Evolutionary conservation across 2,329 filamentous ascomycete genomes (phyloP).

Genomic region (Penicillium sp.): DNA sequence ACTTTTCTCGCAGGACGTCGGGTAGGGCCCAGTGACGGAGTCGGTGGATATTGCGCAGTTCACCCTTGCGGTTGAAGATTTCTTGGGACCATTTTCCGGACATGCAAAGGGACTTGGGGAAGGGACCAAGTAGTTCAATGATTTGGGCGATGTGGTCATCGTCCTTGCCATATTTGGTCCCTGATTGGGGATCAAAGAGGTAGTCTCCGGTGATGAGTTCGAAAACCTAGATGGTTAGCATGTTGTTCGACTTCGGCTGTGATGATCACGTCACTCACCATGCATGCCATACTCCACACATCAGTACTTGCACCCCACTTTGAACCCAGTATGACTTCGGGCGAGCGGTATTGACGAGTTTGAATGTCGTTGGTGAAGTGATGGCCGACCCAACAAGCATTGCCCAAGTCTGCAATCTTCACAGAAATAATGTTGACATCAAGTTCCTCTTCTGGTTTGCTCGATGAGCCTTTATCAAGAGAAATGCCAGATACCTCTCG

Average conservation of each 20-base stretch:
- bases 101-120: constrained; percentile 87
- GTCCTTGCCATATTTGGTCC: constrained; percentile 98
- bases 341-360: constrained; percentile 93
- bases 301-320: constrained; percentile 99
- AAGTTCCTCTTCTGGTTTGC: constrained; percentile 27
- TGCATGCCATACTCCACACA: constrained; percentile 98
- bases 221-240: constrained; percentile 65
- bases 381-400: constrained; percentile 97
- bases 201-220: constrained; percentile 98
- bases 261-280: constrained; percentile 61
- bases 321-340: constrained; percentile 91
- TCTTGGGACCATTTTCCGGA: constrained; percentile 97
- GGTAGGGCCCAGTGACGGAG: constrained; percentile 93
- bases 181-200: constrained; percentile 95
- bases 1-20: constrained; percentile 92
- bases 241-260: not conserved
- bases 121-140: constrained; percentile 90
- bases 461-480: constrained; percentile 67
- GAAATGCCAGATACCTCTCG: constrained; percentile 94
- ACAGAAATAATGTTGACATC: constrained; percentile 81
- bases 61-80: constrained; percentile 97
- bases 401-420: constrained; percentile 97
- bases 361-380: constrained; percentile 99
- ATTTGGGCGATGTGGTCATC: constrained; percentile 99
- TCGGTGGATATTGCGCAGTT: constrained; percentile 94